Evolutionary conservation across 129 eudicot genomes (phyloP).

Genomic region (Lactuca sativa): DNA sequence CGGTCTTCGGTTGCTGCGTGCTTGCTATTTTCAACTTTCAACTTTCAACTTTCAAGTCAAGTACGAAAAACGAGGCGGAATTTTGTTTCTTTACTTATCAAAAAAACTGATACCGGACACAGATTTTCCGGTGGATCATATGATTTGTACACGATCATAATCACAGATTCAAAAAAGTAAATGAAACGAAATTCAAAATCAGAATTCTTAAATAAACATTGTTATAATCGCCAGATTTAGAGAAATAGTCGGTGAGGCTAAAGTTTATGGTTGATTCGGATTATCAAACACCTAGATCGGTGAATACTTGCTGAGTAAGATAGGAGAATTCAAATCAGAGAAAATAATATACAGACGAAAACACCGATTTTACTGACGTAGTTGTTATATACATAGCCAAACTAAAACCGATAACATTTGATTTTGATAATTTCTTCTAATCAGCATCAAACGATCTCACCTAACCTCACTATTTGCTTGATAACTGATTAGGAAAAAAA

Average conservation of each 20-base stretch:
- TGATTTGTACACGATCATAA: not conserved
- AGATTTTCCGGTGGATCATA: slow-evolving; percentile 8
- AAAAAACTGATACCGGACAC: not conserved
- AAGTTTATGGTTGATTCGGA: not conserved
- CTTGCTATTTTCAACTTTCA: slow-evolving; percentile 18
- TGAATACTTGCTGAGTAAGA: not conserved
- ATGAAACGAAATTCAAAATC: not conserved
- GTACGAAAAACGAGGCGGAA: not conserved
- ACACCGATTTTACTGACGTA: slow-evolving; percentile 7
- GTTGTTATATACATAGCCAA: slow-evolving; percentile 27
- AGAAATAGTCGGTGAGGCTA: not conserved
- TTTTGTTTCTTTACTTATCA: not conserved
- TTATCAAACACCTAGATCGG: not conserved
- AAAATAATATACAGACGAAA: not conserved
- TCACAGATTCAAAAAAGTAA: not conserved
- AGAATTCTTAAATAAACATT: not conserved
- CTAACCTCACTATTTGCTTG: slow-evolving; percentile 20
- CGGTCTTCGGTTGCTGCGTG: not conserved
- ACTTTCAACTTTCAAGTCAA: slow-evolving; percentile 20
- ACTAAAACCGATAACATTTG: slow-evolving; percentile 22
- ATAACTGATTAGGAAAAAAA: not conserved
- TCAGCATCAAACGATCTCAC: slow-evolving; percentile 30
- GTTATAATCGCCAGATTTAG: slow-evolving; percentile 12
- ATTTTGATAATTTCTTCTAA: slow-evolving; percentile 20
- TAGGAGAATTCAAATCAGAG: not conserved